Base-by-base conservation (phyloP, 352 stramenopile genomes). In the Globisporangium yorkense region DNA sequence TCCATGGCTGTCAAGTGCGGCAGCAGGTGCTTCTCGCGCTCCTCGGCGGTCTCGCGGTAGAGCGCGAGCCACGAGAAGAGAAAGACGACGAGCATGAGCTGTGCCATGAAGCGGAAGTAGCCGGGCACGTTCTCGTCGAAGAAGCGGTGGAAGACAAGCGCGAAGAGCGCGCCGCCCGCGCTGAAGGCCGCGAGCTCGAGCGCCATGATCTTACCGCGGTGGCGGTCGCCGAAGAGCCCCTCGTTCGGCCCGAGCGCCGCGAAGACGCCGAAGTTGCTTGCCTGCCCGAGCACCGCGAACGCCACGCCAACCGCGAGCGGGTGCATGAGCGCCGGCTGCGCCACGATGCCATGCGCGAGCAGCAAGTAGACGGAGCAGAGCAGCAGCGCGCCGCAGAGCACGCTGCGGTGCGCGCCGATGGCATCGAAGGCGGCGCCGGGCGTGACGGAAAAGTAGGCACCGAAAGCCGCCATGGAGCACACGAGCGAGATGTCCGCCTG, bases 401-500 rank as follows among this genome's bases (percentile, higher is more conserved):
- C 70, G 50, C 80, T 89, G 18, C 47, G 62, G 54, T 88, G 80
- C 5, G 78, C 68, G 18, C 78, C 80, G 41, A 92, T 80, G 33
- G 56, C 74, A 63, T 92, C 82, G 35, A 84, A 88, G 21, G 89
- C 73, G 61, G 73, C 80, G 43, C 80, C 82, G 9, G 77, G 74
- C 50, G 66, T 71, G 45, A 92, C 74, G 10, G 77, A 85, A 65
- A 89, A 89, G 65, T 89, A 92, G 44, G 77, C 77, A 43, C 82
- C 82, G 63, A 92, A 92, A 40, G 77, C 87, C 35, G 76, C 77
- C 75, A 89, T 84, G 39, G 80, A 89, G 63, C 75, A 78, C n/a
- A 92, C 80, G 45, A 89, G 62, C 29, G 80, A 80, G 65, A 92
- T 92, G 21, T 88, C 71, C 39, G 73, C 65, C 61, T 90, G 77